Evolutionary conservation across 768 basidiomycete species (phyloP), one percentile per base, ranked within the genome.

Genomic region (Tricholoma bakamatsutake): DNA sequence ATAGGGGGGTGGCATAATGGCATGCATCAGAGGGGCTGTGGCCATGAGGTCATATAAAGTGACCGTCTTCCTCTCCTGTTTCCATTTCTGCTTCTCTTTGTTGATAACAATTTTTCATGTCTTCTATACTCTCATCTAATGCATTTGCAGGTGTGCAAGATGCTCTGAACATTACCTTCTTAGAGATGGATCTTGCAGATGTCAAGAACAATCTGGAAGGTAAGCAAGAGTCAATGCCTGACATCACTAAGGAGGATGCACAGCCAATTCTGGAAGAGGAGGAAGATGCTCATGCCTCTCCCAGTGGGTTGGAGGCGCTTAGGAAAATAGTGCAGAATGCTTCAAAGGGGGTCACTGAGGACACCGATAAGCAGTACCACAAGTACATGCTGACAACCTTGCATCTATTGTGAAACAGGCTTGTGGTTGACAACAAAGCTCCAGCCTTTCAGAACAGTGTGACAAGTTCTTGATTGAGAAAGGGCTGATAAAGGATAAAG

Each of bases 201-300:
- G 21, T 53, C 52, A 17, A 18, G 31, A 39, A 53, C 28, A 37
- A 53, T 30, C 35, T 53, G 8, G 52, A 53, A 18, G 52, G 52
- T 18, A 21, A 53, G 28, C 52, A 42, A 5, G 52, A 53, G 37
- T 4, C 35, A 24, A 13, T 53, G 30, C 37, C 52, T 31, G 37
- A 53, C 24, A 13, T 39, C 27, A 46, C 45, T 1, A 46, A 28
- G 5, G 45, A 46, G 8, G 45, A 46, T 46, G 24, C 27, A 15
- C 45, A 46, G 35, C 37, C 52, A 24, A 39, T 39, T 28, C 30
- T 28, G 6, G 52, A 53, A 21, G 52, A 53, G 11, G 35, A 39
- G 34, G 40, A 53, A 15, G 37, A 39, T 42, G 37, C 10, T 42
- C 11, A 13, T 2, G n/a, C 31, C 13, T 33, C 5, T 50, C 49